Base-by-base conservation (phyloP, 169 alveolate genomes). In the Besnoitia besnoiti region DNA sequence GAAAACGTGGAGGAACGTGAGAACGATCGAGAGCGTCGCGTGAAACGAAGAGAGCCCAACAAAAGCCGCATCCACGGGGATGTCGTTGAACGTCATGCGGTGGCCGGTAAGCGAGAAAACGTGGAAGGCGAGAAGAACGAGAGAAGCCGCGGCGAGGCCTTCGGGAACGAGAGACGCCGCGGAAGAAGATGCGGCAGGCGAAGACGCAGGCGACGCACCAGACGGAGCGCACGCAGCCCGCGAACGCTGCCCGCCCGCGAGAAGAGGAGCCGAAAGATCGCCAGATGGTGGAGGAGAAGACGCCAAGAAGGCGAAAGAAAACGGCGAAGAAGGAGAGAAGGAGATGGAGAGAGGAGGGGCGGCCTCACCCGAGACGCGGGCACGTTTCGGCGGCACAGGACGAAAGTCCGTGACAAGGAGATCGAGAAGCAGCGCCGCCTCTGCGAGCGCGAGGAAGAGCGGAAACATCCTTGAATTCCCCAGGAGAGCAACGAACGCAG, bases 41-140 rank as follows among this genome's bases (percentile, higher is more conserved):
- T 90, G 91, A n/a, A 82, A 90, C 80, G 62, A 82, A 24, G 44
- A n/a, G 85, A 90, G 35, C 3, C 94, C 94, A 33, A 90, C 85
- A 30, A 82, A 90, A 37, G 90, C 94, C 16, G 94, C 94, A 46
- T 80, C 90, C 14, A 82, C 39, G 24, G 91, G 91, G 47, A 90
- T 59, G 42, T 87, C 94, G 61, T 79, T 90, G 67, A 90, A 37
- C 37, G 85, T 90, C 79, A 85, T 82, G 40, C 94, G 75, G 87
- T 90, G 94, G 42, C 94, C 94, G 16, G 91, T 82, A 24, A 59
- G 47, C 87, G 79, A 55, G n/a, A 90, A 90, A 27, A 62, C 39
- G 14, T 80, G 85, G 16, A 61, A 67, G n/a, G 79, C 87, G n/a
- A 90, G 35, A 12, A 90, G 39, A 42, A 67, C 39, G 80, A 30